A percentile compares a stretch with the other conserved stretches of the same genome.
phyloP scores from a whole-genome alignment of 2,329 filamentous ascomycete species.

The Helminthosporium solani region DNA sequence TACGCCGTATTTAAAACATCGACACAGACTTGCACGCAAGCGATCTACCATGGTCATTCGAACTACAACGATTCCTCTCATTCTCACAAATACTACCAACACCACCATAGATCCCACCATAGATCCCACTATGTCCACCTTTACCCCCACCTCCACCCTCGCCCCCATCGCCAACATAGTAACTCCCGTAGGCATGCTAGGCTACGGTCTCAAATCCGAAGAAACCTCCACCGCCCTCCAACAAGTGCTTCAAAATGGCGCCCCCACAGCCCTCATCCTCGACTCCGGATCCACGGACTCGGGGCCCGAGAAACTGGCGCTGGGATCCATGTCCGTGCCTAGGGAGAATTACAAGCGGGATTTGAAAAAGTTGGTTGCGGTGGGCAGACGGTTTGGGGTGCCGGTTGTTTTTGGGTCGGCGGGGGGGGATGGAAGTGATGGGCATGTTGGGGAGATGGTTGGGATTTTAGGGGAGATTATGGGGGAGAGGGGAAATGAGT shows the following conservation, averaged over 20 bases:
- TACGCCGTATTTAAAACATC: no score
- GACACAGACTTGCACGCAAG: no score
- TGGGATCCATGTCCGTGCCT: conserved; percentile 19
- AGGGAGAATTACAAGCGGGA: conserved; percentile 19
- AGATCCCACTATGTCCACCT: not conserved
- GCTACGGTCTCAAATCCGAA: conserved; percentile 49
- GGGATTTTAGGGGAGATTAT: conserved; percentile 18
- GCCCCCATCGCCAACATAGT: conserved; percentile 36
- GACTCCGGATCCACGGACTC: conserved; percentile 28
- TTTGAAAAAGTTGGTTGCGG: conserved; percentile 17
- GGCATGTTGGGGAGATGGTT: conserved; percentile 22
- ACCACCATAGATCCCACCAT: not conserved
- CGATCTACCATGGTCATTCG: no score
- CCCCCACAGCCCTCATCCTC: conserved; percentile 24
- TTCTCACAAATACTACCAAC: no score
- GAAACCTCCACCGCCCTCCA: conserved; percentile 16
- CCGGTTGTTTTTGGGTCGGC: conserved; percentile 24
- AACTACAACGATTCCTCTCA: no score
- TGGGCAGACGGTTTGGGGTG: conserved; percentile 13
- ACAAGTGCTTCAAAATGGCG: conserved; percentile 7
- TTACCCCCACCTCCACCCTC: not conserved
- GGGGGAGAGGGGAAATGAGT: conserved; percentile 13
- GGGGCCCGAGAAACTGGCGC: conserved; percentile 24
- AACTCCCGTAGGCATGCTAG: conserved; percentile 53
- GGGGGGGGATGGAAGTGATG: conserved; percentile 25